Percentiles rank a stretch among this genome's conserved stretches.
Evolutionary conservation across 352 stramenopile species (phyloP).

Genomic region (Aphanomyces stellatus): DNA sequence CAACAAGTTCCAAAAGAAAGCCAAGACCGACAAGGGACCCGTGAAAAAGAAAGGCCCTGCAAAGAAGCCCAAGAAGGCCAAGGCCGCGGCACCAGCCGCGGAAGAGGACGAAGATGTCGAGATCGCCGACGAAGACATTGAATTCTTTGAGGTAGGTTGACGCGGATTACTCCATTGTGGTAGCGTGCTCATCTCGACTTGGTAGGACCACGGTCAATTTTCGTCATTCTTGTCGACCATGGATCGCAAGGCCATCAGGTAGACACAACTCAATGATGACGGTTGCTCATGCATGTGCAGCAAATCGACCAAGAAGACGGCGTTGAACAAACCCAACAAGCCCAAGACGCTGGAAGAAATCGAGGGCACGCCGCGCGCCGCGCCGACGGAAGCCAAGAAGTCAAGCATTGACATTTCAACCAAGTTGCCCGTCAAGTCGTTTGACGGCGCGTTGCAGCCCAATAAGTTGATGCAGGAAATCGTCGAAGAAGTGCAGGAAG

Average conservation of each 20-base stretch:
- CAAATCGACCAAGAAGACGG: conserved; percentile 39
- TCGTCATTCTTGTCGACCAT: conserved; percentile 74
- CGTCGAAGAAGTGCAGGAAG: conserved; percentile 33
- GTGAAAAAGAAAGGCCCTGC: conserved; percentile 6
- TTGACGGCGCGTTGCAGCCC: conserved; percentile 68
- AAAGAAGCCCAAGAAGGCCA: conserved; percentile 28
- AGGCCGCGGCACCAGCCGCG: conserved; percentile 48
- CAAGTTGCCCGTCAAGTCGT: conserved; percentile 81
- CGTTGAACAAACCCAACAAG: conserved; percentile 25
- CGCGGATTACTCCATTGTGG: background rate
- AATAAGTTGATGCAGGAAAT: conserved; percentile 66
- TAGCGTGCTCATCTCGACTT: background rate
- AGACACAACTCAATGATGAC: background rate
- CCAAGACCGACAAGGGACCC: background rate
- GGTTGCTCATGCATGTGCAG: background rate
- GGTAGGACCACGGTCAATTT: conserved; percentile 26
- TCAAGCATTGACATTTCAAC: conserved; percentile 36
- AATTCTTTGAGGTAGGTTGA: conserved; percentile 14
- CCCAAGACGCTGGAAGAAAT: conserved; percentile 60
- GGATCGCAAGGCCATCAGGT: conserved; percentile 52
- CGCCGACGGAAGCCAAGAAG: conserved; percentile 48
- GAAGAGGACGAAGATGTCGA: conserved; percentile 71
- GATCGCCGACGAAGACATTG: conserved; percentile 61
- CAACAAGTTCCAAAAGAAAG: background rate
- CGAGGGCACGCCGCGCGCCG: conserved; percentile 55